Conservation (phyloP, 345 rosid genomes). For the Rubroshorea leprosula region DNA sequence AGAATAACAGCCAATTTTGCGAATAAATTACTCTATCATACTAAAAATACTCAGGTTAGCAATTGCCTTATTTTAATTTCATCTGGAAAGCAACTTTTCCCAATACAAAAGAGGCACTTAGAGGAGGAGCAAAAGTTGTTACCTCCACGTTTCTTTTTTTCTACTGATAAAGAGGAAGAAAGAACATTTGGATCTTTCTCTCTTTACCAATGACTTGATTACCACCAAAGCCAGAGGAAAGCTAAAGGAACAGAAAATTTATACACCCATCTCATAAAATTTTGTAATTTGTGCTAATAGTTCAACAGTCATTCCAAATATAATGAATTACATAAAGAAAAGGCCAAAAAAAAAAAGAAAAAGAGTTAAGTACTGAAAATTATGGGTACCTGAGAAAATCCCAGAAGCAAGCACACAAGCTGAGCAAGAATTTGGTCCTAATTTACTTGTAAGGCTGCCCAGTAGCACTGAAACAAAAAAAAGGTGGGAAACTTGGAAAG, state of each 20-base stretch:
- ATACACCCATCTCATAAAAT: not conserved
- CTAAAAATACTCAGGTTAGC: too few species aligned
- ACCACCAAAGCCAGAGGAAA: not conserved
- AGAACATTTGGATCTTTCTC: slow-evolving; percentile 1
- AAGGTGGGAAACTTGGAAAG: slow-evolving; percentile 1
- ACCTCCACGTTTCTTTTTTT: slow-evolving; percentile 16
- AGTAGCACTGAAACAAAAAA: too few species aligned
- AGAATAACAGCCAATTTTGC: too few species aligned
- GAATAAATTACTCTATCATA: too few species aligned
- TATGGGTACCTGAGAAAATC: slow-evolving; percentile 36
- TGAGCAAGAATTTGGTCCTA: slow-evolving; percentile 17
- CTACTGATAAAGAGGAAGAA: too few species aligned
- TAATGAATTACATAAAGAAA: not conserved
- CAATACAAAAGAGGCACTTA: too few species aligned
- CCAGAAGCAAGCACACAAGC: slow-evolving; percentile 18
- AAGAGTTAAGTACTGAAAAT: not conserved
- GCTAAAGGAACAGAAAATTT: not conserved
- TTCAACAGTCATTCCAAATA: not conserved
- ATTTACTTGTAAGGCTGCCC: slow-evolving; percentile 16
- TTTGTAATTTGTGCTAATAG: not conserved
- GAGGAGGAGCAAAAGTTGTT: slow-evolving; percentile 19
- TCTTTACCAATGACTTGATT: not conserved
- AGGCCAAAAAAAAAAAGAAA: not conserved
- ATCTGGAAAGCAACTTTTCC: too few species aligned
- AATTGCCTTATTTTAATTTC: too few species aligned